Base-by-base conservation (phyloP, 805 yeast species). In the Barnettozyma sucrosica region DNA sequence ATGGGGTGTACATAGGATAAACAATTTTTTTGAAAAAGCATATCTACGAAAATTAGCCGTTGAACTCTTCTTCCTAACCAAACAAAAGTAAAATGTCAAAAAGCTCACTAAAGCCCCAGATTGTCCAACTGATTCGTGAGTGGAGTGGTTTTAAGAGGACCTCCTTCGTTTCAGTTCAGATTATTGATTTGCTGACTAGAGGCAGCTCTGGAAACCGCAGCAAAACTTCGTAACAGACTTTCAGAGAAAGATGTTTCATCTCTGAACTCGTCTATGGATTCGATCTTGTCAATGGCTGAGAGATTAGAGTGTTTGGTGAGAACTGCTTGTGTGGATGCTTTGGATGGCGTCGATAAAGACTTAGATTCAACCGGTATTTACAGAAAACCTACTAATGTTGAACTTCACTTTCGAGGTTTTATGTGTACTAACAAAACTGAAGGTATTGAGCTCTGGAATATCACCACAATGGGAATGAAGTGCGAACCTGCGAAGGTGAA, bases 361-460 rank as follows among this genome's bases (percentile, higher is more conserved):
- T 48, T 68, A 23, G 70, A 67, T 25, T 51, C 56, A 32, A 49
- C 61, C 8, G 50, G 57, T 50, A 37, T 5, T 33, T 38, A 28
- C 3, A 11, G 25, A 36, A 21, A 36, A n/a, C n/a, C 40, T 11
- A 14, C 5, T 18, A 10, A 21, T 20, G 40, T 10, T 21, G 11
- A 3, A 19, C 8, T 20, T 14, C 18, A 20, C 16, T 9, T 20
- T 4, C 6, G 25, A 10, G 39, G n/a, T n/a, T 23, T 23, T 6
- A 23, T 8, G 25, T 5, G 6, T 41, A 45, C 47, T 25, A 43
- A 37, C 36, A 16, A 18, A 11, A 18, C 14, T 10, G 16, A 51
- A 26, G 63, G 68, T 1, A 61, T 70, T 13, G 59, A 54, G 14
- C 45, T 70, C 10, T 72, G 76, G 76, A 72, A 72, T 49, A 43